These are phyloP conservation scores for Saturnispora gosingensis DNA, from an alignment of 805 yeast genomes.

Conservation along the genomic window DNA sequence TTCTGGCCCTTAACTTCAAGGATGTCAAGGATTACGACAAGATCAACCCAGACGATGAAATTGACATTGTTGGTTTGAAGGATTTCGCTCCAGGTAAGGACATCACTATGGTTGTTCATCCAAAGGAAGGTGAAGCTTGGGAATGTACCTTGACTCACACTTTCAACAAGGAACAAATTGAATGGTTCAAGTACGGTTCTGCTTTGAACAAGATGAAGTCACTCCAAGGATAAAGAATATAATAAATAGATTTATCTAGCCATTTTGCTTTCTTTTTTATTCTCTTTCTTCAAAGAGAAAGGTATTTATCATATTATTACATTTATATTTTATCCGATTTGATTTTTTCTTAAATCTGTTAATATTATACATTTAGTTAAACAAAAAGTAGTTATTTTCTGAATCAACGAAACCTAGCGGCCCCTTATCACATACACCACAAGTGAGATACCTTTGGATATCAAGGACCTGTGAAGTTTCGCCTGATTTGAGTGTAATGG, in stretches of 20 bases:
- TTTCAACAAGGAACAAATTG: conserved; percentile 92
- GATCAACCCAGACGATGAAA: conserved; percentile 83
- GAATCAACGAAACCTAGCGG: conserved; percentile 61
- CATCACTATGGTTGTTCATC: conserved; percentile 67
- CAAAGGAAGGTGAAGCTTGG: conserved; percentile 75
- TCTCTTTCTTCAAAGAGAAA: neutral
- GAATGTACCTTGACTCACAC: conserved; percentile 90
- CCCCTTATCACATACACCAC: conserved; percentile 74
- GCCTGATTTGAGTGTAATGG: conserved; percentile 9
- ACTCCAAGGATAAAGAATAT: conserved; percentile 13
- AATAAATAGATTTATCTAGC: neutral
- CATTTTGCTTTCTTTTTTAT: neutral
- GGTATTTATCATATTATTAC: neutral
- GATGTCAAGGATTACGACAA: conserved; percentile 87
- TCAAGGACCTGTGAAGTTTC: conserved; percentile 20
- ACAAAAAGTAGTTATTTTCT: neutral
- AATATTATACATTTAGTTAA: neutral
- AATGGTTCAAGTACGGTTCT: conserved; percentile 98
- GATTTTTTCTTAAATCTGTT: conserved; percentile 2
- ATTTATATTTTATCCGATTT: conserved; percentile 5
- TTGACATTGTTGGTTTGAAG: conserved; percentile 78
- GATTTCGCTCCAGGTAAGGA: conserved; percentile 90
- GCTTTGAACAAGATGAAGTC: conserved; percentile 83
- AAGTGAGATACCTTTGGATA: conserved; percentile 47
- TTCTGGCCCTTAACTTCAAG: conserved; percentile 90